Base-by-base conservation (phyloP, 129 eudicot genomes). In the Glebionis coronaria region DNA sequence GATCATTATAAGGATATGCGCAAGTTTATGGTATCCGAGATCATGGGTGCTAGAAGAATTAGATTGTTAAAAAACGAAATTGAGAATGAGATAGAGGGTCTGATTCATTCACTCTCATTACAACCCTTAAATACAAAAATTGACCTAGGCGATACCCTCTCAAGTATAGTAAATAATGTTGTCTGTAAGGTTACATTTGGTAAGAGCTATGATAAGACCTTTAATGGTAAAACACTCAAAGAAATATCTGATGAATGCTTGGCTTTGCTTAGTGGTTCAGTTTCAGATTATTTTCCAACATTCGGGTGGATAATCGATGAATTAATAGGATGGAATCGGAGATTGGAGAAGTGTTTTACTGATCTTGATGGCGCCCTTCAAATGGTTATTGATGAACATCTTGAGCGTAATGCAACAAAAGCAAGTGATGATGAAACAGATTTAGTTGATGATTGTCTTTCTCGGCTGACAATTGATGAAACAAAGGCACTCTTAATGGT, bases 291-390 rank as follows among this genome's bases (percentile, higher is more conserved):
- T 10, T 63, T 42, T 44, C 68, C 68, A 4, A 20, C 6, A 11
- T 19, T 6, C 38, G 68, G 68, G 14, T 63, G 68, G 54, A 44
- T 63, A 38, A 18, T 63, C 18, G 68, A 63, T 20, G 54, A 44
- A 9, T 10, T 42, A 11, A 3, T 29, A 4, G 68, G 68, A 10
- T 20, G 68, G 68, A 63, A 2, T 20, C 35, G 54, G 12, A 44
- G 54, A 44, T 10, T 63, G 2, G 35, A 63, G 4, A 63, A 44
- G 5, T 20, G 38, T 13, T 28, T 44, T 5, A 1, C 35, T 11
- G 21, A 44, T 12, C 20, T 15, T 12, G 53, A 63, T 19, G 54
- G 53, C 12, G 44, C n/a, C 9, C 5, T 63, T 5, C 47, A 44
- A 19, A 42, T 16, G 53, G 16, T 63, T 12, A 28, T 63, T 3